Conservation (phyloP, 140 eudicot genomes). For the Stevia rebaudiana region DNA sequence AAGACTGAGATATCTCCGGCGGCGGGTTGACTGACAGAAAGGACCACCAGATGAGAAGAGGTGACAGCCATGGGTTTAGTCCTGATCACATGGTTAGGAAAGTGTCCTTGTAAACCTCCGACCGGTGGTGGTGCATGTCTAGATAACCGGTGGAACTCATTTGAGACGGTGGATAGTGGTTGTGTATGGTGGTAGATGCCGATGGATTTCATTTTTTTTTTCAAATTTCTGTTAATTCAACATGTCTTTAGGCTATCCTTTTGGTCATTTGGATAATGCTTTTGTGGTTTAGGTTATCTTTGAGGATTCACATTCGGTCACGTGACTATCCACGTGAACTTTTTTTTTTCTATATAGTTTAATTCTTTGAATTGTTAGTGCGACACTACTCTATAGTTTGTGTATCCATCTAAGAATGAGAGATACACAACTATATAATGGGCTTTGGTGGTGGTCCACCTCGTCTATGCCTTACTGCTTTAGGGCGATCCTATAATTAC, state of each 20-base stretch:
- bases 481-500: too few relatives aligned
- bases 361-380: too few relatives aligned
- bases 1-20: slow-evolving; percentile 42
- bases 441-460: too few relatives aligned
- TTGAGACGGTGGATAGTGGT: slow-evolving; percentile 8
- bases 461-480: too few relatives aligned
- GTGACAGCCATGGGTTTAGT: slow-evolving; percentile 21
- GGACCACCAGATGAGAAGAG: slow-evolving; percentile 30
- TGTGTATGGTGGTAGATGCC: slow-evolving; percentile 14
- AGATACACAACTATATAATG: too few relatives aligned
- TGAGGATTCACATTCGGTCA: slow-evolving; percentile 10
- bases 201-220: slow-evolving; percentile 34
- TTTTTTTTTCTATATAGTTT: too few relatives aligned
- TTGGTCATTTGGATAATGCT: slow-evolving; percentile 22
- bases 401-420: too few relatives aligned
- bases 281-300: slow-evolving; percentile 20
- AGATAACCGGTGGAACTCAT: slow-evolving; percentile 8
- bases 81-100: slow-evolving; percentile 4
- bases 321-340: slow-evolving; percentile 13
- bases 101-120: neutral
- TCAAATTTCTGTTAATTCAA: slow-evolving; percentile 4
- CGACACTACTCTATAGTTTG: too few relatives aligned
- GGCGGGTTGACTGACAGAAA: slow-evolving; percentile 27
- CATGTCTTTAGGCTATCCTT: neutral
- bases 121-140: neutral